Conservation (phyloP, 2,329 filamentous ascomycete species). For the Clonostachys rosea region DNA sequence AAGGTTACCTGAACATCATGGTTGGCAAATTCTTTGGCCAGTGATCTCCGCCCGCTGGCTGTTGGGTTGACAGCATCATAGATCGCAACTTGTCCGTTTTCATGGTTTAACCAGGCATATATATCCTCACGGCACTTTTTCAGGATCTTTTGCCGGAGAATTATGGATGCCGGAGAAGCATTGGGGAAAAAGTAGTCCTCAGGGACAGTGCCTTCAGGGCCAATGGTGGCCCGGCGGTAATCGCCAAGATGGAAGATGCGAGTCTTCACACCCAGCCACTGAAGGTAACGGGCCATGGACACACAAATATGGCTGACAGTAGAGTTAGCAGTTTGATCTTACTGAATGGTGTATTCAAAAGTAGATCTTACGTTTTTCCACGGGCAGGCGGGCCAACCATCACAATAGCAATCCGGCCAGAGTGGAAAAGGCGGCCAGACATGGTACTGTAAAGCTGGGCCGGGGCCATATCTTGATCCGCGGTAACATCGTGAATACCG, state of each 20-base stretch:
- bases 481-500: conserved; percentile 89
- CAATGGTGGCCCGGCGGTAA: conserved; percentile 88
- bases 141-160: conserved; percentile 92
- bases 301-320: conserved; percentile 79
- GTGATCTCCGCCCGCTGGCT: conserved; percentile 70
- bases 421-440: conserved; percentile 94
- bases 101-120: conserved; percentile 91
- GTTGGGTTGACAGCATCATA: conserved; percentile 97
- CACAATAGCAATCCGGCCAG: conserved; percentile 92
- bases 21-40: conserved; percentile 97
- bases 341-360: not conserved
- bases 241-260: conserved; percentile 96
- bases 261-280: conserved; percentile 97
- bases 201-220: conserved; percentile 76
- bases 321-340: not conserved
- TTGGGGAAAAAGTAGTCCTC: conserved; percentile 98
- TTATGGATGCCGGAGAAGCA: conserved; percentile 85
- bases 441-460: conserved; percentile 98
- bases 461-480: conserved; percentile 78
- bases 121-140: conserved; percentile 98
- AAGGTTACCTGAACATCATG: conserved; percentile 79
- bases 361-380: conserved; percentile 77
- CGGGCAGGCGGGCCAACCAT: conserved; percentile 93
- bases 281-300: conserved; percentile 86
- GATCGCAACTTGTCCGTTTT: conserved; percentile 96